Conservation (phyloP, 1,284 basidiomycete species). For the Leccinum subspadiceum region DNA sequence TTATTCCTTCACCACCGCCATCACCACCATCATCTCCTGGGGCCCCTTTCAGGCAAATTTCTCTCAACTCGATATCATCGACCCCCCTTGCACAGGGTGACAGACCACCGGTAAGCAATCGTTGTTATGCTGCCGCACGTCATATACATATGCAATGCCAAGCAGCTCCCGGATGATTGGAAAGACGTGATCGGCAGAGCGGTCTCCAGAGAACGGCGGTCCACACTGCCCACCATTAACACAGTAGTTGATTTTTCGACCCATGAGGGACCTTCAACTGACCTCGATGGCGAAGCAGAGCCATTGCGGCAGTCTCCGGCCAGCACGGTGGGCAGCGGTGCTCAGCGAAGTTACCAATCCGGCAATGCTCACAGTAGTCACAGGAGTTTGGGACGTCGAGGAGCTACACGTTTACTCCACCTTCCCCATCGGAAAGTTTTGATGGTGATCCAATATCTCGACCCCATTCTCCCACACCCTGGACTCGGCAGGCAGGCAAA, state of each 20-base stretch:
- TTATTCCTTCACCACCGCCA: slow-evolving; percentile 57
- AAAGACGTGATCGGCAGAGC: slow-evolving; percentile 43
- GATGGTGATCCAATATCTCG: slow-evolving; percentile 37
- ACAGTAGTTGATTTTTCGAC: slow-evolving; percentile 36
- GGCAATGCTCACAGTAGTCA: slow-evolving; percentile 32
- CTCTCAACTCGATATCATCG: slow-evolving; percentile 28
- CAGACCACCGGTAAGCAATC: slow-evolving; percentile 44
- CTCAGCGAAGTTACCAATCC: slow-evolving; percentile 29
- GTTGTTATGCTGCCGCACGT: not conserved
- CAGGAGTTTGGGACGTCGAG: slow-evolving; percentile 35
- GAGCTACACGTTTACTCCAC: slow-evolving; percentile 33
- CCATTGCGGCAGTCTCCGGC: slow-evolving; percentile 36
- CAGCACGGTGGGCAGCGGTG: slow-evolving; percentile 34
- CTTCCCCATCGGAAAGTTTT: slow-evolving; percentile 37
- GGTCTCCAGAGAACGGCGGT: slow-evolving; percentile 33
- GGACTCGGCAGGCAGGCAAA: slow-evolving; percentile 26
- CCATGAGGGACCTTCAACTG: slow-evolving; percentile 31
- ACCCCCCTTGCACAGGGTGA: slow-evolving; percentile 31
- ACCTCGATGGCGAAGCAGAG: slow-evolving; percentile 32
- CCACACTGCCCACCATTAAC: slow-evolving; percentile 36
- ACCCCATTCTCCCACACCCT: slow-evolving; percentile 35
- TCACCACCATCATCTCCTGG: slow-evolving; percentile 38
- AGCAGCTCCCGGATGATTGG: slow-evolving; percentile 53
- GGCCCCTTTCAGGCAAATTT: slow-evolving; percentile 32
- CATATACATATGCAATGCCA: slow-evolving; percentile 10